Evolutionary conservation across 2,329 filamentous ascomycete species (phyloP).

Genomic region (Alternaria brassicae): DNA sequence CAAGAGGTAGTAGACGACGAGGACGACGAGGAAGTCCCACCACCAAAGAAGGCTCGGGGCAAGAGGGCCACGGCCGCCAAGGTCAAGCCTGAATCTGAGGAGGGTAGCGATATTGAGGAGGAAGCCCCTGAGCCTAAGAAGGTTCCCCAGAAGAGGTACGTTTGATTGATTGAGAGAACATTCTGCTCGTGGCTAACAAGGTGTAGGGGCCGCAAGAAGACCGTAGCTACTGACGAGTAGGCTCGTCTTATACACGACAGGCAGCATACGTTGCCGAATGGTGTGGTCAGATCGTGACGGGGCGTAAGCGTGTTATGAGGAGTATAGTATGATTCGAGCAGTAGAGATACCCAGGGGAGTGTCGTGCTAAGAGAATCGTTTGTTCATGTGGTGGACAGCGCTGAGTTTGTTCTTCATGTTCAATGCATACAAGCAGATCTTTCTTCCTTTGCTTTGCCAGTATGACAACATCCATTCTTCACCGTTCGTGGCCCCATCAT

Average conservation of each 20-base stretch:
- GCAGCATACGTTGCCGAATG: background rate
- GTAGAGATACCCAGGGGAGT: conserved; percentile 6
- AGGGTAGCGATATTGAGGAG: conserved; percentile 13
- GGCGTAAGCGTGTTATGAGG: conserved; percentile 6
- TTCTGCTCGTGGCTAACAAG: conserved; percentile 11
- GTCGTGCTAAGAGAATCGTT: background rate
- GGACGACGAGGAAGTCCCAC: conserved; percentile 18
- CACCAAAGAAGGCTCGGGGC: conserved; percentile 42
- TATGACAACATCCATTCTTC: background rate
- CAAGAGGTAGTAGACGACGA: conserved; percentile 22
- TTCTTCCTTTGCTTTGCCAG: background rate
- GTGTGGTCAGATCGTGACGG: background rate
- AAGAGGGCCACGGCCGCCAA: conserved; percentile 38
- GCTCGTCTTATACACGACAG: background rate
- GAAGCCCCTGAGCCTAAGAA: conserved; percentile 19
- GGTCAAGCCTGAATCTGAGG: conserved; percentile 23
- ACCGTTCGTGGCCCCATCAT: background rate
- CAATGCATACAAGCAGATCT: background rate
- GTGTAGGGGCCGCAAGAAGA: conserved; percentile 35
- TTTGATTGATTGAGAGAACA: background rate
- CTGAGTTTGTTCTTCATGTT: too few relatives aligned
- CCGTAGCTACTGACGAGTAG: conserved; percentile 28
- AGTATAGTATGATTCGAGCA: conserved; percentile 1
- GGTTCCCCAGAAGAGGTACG: conserved; percentile 41
- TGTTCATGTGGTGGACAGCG: background rate